Evolutionary conservation across 2,329 filamentous ascomycete species (phyloP).

Genomic region (Tolypocladium pustulatum): DNA sequence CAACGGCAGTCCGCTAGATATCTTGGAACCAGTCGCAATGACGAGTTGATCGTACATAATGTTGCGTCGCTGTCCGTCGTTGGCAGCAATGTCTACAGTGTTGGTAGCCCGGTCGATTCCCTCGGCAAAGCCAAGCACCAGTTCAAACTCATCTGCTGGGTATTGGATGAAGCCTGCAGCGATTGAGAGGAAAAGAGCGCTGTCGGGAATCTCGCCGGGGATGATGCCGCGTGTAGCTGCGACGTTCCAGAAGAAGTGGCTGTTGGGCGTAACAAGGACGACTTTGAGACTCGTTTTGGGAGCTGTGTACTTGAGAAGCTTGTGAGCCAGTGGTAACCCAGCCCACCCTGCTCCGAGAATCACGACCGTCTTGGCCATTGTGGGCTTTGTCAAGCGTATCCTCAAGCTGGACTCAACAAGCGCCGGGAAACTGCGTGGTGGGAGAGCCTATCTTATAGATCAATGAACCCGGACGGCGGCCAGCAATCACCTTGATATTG

Average conservation of each 20-base stretch:
- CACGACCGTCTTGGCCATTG: slow-evolving; percentile 39
- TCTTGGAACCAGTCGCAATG: slow-evolving; percentile 40
- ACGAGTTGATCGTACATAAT: slow-evolving; percentile 41
- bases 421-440: neutral
- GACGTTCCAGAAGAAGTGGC: slow-evolving; percentile 45
- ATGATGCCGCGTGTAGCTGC: slow-evolving; percentile 44
- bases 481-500: neutral
- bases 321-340: slow-evolving; percentile 39
- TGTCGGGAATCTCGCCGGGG: slow-evolving; percentile 34
- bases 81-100: slow-evolving; percentile 24
- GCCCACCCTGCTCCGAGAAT: slow-evolving; percentile 42
- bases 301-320: slow-evolving; percentile 37
- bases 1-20: slow-evolving; percentile 30
- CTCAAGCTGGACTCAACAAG: neutral
- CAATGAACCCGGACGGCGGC: neutral
- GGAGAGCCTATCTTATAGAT: neutral
- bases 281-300: slow-evolving; percentile 35
- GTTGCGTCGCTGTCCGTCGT: slow-evolving; percentile 16
- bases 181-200: slow-evolving; percentile 36
- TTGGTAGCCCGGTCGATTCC: slow-evolving; percentile 20
- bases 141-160: slow-evolving; percentile 31
- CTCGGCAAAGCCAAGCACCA: slow-evolving; percentile 36
- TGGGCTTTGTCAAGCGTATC: neutral
- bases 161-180: slow-evolving; percentile 34
- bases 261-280: slow-evolving; percentile 41